phyloP scores from a whole-genome alignment of 116 monocot genomes.

The Dioscorea cayenensis region DNA sequence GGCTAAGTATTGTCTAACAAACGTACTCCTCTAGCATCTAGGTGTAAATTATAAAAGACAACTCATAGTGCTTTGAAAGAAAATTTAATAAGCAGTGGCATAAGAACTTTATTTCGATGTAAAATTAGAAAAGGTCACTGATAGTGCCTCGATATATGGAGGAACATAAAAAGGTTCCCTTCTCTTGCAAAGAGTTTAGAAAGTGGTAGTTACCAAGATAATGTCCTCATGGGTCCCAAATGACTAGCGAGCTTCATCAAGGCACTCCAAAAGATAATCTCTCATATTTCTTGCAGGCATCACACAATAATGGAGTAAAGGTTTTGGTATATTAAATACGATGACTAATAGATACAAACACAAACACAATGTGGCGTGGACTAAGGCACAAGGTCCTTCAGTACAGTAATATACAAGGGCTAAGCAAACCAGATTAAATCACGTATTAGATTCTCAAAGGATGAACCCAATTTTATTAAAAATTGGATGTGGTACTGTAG shows the following conservation, averaged over 20 bases:
- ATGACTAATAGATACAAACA: background rate
- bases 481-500: too few species aligned
- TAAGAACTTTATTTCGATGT: too few species aligned
- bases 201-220: constrained; percentile 58
- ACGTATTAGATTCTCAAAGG: background rate
- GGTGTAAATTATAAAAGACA: too few species aligned
- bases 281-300: constrained; percentile 61
- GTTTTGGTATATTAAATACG: background rate
- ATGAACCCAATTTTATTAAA: too few species aligned
- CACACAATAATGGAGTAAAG: background rate
- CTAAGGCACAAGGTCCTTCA: background rate
- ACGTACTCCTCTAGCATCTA: too few species aligned
- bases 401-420: background rate
- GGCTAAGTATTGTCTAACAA: too few species aligned
- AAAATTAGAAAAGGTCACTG: too few species aligned
- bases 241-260: constrained; percentile 86
- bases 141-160: too few species aligned
- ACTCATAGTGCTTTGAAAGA: too few species aligned
- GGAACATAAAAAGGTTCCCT: background rate
- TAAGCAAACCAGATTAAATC: background rate
- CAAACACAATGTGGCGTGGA: background rate
- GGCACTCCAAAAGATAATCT: constrained; percentile 58
- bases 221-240: constrained; percentile 98
- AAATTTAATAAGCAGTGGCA: too few species aligned
- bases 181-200: background rate